A percentile compares a stretch with the other conserved stretches of the same genome.
phyloP scores from a whole-genome alignment of 768 basidiomycete genomes.

The Sporobolomyces roseus region DNA sequence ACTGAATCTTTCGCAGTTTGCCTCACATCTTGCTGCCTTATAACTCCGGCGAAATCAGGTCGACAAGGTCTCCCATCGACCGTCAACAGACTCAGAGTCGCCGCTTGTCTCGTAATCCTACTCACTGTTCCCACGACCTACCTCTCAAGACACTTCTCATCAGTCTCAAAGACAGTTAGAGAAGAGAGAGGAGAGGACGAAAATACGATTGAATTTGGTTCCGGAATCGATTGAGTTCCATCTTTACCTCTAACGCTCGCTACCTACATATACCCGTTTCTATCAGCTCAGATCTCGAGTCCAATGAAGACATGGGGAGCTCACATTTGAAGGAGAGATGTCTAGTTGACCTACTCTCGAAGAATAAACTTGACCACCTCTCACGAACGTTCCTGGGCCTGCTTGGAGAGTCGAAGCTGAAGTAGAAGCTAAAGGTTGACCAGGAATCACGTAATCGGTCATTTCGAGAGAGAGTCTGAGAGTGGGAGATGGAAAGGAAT shows the following conservation, averaged over 20 bases:
- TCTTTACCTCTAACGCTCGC: slow-evolving; percentile 31
- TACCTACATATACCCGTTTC: not conserved
- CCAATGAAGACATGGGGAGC: slow-evolving; percentile 42
- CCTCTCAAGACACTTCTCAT: not conserved
- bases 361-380: slow-evolving; percentile 64
- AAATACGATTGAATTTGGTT: slow-evolving; percentile 48
- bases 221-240: slow-evolving; percentile 32
- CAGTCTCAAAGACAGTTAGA: not conserved
- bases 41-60: slow-evolving; percentile 84
- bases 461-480: slow-evolving; percentile 40
- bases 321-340: too few species aligned
- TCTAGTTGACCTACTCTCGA: slow-evolving; percentile 67
- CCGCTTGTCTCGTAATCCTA: slow-evolving; percentile 77
- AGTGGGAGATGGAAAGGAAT: not conserved
- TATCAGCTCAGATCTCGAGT: not conserved
- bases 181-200: not conserved
- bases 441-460: slow-evolving; percentile 60
- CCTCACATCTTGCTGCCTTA: slow-evolving; percentile 80
- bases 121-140: slow-evolving; percentile 74
- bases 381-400: slow-evolving; percentile 64
- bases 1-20: slow-evolving; percentile 86
- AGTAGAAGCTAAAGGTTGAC: slow-evolving; percentile 67
- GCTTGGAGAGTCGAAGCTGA: slow-evolving; percentile 57
- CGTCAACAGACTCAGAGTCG: slow-evolving; percentile 73
- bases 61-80: slow-evolving; percentile 80